These are phyloP conservation scores for Paxillus involutus DNA, from an alignment of 768 basidiomycete genomes.

Conservation along the genomic window DNA sequence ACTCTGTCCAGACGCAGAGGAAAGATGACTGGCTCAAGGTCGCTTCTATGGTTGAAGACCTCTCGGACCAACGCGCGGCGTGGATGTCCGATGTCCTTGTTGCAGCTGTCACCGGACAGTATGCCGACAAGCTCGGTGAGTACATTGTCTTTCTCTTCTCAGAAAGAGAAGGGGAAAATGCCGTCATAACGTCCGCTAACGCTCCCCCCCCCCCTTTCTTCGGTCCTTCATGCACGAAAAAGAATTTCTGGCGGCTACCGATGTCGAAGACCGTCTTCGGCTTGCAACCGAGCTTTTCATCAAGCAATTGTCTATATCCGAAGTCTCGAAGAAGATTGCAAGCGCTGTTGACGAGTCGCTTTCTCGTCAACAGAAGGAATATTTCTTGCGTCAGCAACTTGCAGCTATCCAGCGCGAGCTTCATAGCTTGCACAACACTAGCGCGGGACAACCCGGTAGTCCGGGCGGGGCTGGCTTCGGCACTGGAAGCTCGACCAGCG, in stretches of 20 bases:
- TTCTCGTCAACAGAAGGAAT: conserved; percentile 88
- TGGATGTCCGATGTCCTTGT: conserved; percentile 82
- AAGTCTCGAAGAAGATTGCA: conserved; percentile 80
- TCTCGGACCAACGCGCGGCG: conserved; percentile 57
- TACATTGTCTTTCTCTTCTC: conserved; percentile 3
- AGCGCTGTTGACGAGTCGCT: conserved; percentile 79
- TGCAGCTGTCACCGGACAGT: conserved; percentile 54
- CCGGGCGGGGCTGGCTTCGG: conserved; percentile 23
- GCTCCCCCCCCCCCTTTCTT: background rate
- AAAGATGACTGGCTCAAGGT: conserved; percentile 72
- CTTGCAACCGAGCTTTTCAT: conserved; percentile 70
- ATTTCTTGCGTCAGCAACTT: conserved; percentile 81
- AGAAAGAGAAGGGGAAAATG: background rate
- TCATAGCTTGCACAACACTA: conserved; percentile 46
- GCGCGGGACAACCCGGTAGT: conserved; percentile 19
- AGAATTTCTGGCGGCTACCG: conserved; percentile 64
- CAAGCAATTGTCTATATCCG: conserved; percentile 75
- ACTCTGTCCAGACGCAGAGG: conserved; percentile 42
- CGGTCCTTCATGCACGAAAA: background rate
- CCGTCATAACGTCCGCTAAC: conserved; percentile 1
- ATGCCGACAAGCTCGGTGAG: conserved; percentile 71
- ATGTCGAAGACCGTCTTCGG: conserved; percentile 60
- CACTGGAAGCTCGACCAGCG: conserved; percentile 35
- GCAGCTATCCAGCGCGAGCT: conserved; percentile 80
- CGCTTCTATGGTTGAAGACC: conserved; percentile 70